phyloP scores from a whole-genome alignment of 768 basidiomycete species.

The Mycena albidolilacea region DNA sequence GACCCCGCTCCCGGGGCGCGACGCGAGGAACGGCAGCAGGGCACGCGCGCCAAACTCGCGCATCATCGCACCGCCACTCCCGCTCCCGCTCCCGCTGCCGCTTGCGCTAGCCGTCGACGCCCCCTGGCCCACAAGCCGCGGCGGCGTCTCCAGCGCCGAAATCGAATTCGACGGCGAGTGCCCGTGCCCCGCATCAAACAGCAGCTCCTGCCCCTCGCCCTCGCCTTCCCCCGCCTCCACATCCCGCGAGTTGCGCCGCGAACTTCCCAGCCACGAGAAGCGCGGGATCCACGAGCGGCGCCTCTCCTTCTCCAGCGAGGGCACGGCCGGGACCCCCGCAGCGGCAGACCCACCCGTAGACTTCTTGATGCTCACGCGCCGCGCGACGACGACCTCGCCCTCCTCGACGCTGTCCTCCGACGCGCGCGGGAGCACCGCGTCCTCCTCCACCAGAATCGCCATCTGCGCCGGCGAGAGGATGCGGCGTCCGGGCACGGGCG shows the following conservation, averaged over 20 bases:
- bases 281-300: constrained; percentile 40
- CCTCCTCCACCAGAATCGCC: constrained; percentile 36
- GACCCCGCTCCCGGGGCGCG: constrained; percentile 14
- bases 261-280: constrained; percentile 35
- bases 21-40: constrained; percentile 30
- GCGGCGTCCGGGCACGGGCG: constrained; percentile 3
- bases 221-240: constrained; percentile 33
- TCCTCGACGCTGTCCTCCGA: constrained; percentile 23
- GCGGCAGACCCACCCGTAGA: too few species aligned
- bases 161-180: constrained; percentile 23
- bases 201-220: constrained; percentile 9
- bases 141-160: not conserved
- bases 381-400: constrained; percentile 35
- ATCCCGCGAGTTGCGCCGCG: constrained; percentile 23
- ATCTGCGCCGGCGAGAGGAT: constrained; percentile 40
- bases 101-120: not conserved
- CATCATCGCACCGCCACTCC: constrained; percentile 21
- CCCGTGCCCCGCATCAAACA: constrained; percentile 32
- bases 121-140: too few species aligned
- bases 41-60: constrained; percentile 37
- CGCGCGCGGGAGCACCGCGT: constrained; percentile 5
- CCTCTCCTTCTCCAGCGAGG: not conserved
- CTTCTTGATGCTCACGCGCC: constrained; percentile 4
- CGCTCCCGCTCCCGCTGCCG: not conserved
- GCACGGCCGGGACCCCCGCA: too few species aligned